A percentile compares a stretch with the other conserved stretches of the same genome.
phyloP scores from a whole-genome alignment of 2,329 filamentous ascomycete species.

The Microcyclospora tardicrescens region DNA sequence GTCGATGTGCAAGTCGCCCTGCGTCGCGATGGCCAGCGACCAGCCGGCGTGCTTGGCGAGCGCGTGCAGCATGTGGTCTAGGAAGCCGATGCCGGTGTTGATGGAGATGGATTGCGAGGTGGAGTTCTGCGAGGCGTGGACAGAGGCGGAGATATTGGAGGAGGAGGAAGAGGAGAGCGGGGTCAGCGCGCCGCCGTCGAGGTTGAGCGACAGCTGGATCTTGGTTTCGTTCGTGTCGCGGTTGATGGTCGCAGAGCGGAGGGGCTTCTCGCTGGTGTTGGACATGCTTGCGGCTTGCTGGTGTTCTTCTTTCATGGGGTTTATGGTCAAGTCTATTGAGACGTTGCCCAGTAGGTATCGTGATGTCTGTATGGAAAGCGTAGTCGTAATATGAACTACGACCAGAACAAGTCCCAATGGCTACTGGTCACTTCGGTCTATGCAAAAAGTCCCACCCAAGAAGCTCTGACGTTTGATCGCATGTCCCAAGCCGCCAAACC shows the following conservation, averaged over 20 bases:
- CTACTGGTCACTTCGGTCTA: too few relatives aligned
- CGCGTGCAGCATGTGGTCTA: slow-evolving; percentile 98
- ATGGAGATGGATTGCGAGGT: slow-evolving; percentile 76
- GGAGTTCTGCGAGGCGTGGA: slow-evolving; percentile 75
- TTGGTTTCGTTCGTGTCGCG: slow-evolving; percentile 98
- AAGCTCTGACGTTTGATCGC: too few relatives aligned
- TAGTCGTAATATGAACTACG: too few relatives aligned
- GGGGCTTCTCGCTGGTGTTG: slow-evolving; percentile 10
- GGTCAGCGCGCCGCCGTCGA: slow-evolving; percentile 66
- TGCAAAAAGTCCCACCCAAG: too few relatives aligned
- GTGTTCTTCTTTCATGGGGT: neutral
- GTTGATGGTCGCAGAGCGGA: slow-evolving; percentile 62
- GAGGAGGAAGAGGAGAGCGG: slow-evolving; percentile 31
- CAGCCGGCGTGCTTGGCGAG: slow-evolving; percentile 92
- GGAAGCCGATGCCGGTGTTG: slow-evolving; percentile 89
- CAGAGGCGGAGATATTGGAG: slow-evolving; percentile 27
- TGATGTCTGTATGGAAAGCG: too few relatives aligned
- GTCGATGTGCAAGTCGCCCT: slow-evolving; percentile 89
- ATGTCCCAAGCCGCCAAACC: too few relatives aligned
- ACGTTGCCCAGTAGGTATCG: too few relatives aligned
- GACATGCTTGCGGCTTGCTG: neutral
- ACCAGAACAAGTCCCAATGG: too few relatives aligned
- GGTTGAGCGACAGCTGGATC: slow-evolving; percentile 80
- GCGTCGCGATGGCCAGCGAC: slow-evolving; percentile 71
- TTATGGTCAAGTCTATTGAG: neutral